phyloP scores from a whole-genome alignment of 768 basidiomycete species.

The Symmetrospora coprosmae region DNA sequence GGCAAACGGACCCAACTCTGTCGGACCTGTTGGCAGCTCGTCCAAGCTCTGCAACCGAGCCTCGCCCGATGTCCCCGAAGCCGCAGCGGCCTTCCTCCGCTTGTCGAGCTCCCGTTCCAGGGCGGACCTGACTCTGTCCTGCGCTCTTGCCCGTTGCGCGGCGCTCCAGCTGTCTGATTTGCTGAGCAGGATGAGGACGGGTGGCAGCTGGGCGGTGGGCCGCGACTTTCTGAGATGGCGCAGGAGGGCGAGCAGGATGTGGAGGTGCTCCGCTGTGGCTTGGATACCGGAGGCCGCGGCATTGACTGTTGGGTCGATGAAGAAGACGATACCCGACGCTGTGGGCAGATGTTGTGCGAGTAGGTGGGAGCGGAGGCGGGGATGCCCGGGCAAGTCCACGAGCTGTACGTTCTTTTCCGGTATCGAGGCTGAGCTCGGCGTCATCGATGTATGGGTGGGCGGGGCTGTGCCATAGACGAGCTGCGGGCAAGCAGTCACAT shows the following conservation, averaged over 20 bases:
- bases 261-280: constrained; percentile 13
- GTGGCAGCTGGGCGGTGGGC: not conserved
- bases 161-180: constrained; percentile 17
- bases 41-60: constrained; percentile 18
- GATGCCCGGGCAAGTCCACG: constrained; percentile 32
- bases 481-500: not conserved
- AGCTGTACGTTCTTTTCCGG: constrained; percentile 24
- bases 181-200: constrained; percentile 17
- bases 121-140: not conserved
- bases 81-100: not conserved
- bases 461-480: constrained; percentile 27
- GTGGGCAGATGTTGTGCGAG: constrained; percentile 31
- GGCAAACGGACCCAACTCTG: not conserved
- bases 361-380: constrained; percentile 29
- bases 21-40: not conserved
- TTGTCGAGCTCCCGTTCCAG: constrained; percentile 21
- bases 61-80: not conserved
- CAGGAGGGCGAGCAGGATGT: constrained; percentile 9
- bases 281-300: not conserved
- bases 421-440: constrained; percentile 18
- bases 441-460: constrained; percentile 27
- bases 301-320: constrained; percentile 20
- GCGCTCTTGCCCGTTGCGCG: not conserved
- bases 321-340: constrained; percentile 28
- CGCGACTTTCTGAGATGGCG: not conserved